Evolutionary conservation across 2,329 filamentous ascomycete species (phyloP).

Genomic region (Alternaria incomplexa): DNA sequence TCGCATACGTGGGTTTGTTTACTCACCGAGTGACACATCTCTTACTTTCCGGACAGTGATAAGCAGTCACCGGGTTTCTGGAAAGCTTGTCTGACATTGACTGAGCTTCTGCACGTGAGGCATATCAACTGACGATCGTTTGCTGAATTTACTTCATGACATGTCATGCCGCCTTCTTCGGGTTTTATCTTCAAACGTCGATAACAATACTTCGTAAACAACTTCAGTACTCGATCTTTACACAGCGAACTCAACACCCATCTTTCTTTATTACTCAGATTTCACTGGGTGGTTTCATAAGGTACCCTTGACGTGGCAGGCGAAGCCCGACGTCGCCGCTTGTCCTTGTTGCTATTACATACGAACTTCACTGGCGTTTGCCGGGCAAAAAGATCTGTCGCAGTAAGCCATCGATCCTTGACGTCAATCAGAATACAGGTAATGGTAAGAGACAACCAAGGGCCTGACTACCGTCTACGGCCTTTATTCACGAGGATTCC

Average conservation of each 20-base stretch:
- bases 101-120: not conserved
- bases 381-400: not conserved
- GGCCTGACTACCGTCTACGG: not conserved
- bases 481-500: not conserved
- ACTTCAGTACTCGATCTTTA: not conserved
- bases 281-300: not conserved
- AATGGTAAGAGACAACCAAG: not conserved
- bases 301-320: not conserved
- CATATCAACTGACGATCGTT: not conserved
- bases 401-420: not conserved
- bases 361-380: not conserved
- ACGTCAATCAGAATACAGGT: not conserved
- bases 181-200: not conserved
- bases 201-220: not conserved
- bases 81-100: not conserved
- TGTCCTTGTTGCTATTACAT: not conserved
- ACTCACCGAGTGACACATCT: not conserved
- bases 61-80: not conserved
- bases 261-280: not conserved
- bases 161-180: not conserved
- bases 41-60: not conserved
- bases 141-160: not conserved
- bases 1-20: not conserved
- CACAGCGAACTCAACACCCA: not conserved
- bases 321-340: not conserved